Base-by-base conservation (phyloP, 257 asterid species). In the Linaria vulgaris region DNA sequence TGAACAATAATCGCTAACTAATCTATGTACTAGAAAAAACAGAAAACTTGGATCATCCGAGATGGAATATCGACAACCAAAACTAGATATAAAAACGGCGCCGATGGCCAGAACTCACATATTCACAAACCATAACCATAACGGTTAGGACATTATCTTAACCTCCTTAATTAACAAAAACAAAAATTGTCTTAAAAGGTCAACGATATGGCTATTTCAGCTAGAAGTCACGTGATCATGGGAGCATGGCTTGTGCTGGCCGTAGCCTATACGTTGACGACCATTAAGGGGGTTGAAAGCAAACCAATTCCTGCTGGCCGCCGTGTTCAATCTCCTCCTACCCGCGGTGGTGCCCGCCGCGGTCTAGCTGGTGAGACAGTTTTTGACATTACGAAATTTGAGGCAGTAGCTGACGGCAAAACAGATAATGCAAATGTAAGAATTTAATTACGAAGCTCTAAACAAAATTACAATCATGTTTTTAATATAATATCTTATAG, bases 361-460 rank as follows among this genome's bases (percentile, higher is more conserved):
- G 69, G 67, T 77, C 74, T 68, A 23, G 22, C 58, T 22, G 69
- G 22, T 19, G 84, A 74, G 78, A 67, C 79, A 41, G 71, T 87
- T 81, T 87, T 82, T 69, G 92, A 87, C 54, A 78, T 87, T 50
- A 85, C 78, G 15, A 74, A 64, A 10, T 70, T 44, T 57, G 95
- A 91, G 47, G 96, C 96, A 14, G 78, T 41, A 56, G 69, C 78
- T 3, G 77, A 85, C 67, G 87, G 83, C 47, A 14, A 6, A 3
- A 62, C 70, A 0, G 83, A 83, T 27, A 56, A 64, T 59, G 56
- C 88, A 6, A 12, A 64, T 78, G 97, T 84, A 34, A 64, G 71
- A 34, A 34, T 34, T 1, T n/a, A 34, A 34, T 3, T 4, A 34
- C 10, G 10, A 27, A 27, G 41, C 41, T 14, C 52, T 46, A 9